phyloP scores from a whole-genome alignment of 192 early-diverging fungal species.

The Dissophora ornata region DNA sequence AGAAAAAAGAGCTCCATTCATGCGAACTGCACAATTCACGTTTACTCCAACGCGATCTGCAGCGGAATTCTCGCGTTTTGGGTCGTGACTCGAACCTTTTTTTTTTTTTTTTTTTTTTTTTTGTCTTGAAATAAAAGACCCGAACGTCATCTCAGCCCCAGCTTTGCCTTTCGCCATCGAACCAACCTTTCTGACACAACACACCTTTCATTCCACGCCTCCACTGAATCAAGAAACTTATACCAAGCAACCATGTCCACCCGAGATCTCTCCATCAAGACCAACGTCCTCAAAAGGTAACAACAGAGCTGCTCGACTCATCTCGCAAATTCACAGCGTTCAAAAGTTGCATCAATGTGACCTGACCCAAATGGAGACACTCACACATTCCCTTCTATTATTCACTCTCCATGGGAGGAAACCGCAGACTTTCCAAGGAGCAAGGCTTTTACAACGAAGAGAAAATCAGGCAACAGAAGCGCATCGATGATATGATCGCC shows the following conservation, averaged over 20 bases:
- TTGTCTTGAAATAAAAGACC: too few relatives aligned
- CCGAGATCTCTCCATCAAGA: slow-evolving; percentile 69
- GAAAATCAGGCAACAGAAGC: slow-evolving; percentile 57
- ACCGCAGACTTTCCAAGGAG: slow-evolving; percentile 68
- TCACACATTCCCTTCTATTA: too few relatives aligned
- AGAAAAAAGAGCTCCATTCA: neutral
- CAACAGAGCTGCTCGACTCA: neutral
- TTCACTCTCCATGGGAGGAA: slow-evolving; percentile 12
- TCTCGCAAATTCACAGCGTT: too few relatives aligned
- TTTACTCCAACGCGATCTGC: slow-evolving; percentile 20
- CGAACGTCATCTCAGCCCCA: neutral
- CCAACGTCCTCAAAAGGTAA: slow-evolving; percentile 70
- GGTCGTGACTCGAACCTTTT: too few relatives aligned
- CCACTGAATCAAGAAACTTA: neutral
- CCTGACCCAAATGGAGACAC: neutral
- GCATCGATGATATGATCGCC: slow-evolving; percentile 64
- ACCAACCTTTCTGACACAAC: too few relatives aligned
- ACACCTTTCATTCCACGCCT: neutral
- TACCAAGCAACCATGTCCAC: slow-evolving; percentile 52
- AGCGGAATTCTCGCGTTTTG: slow-evolving; percentile 6
- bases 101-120: neutral
- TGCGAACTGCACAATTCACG: too few relatives aligned
- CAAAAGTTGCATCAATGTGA: too few relatives aligned
- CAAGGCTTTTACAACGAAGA: slow-evolving; percentile 62
- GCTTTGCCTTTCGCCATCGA: neutral